Conservation (phyloP, 1,284 basidiomycete genomes). For the Cutaneotrichosporon sp. region DNA sequence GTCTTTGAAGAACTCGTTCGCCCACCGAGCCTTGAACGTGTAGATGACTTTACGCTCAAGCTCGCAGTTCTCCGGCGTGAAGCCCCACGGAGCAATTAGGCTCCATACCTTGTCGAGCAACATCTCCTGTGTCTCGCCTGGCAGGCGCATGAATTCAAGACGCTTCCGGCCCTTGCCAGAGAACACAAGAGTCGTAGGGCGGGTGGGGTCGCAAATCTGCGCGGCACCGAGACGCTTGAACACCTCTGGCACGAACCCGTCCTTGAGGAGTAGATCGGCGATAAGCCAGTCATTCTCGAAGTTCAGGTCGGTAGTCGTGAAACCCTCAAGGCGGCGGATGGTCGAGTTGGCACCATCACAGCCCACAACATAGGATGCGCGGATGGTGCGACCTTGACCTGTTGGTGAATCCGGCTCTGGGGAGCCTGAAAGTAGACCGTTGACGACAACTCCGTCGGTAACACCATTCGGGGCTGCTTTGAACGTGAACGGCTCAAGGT, state of each 20-base stretch:
- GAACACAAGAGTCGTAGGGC: constrained; percentile 27
- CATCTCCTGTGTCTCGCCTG: constrained; percentile 18
- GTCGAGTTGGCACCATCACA: constrained; percentile 32
- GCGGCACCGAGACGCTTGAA: constrained; percentile 9
- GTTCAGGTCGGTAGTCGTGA: constrained; percentile 21
- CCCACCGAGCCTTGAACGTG: constrained; percentile 30
- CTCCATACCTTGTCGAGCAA: constrained; percentile 22
- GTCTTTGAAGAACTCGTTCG: constrained; percentile 24
- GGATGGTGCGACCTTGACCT: constrained; percentile 2
- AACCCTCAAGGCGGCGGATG: constrained; percentile 20
- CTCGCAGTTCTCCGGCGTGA: constrained; percentile 22
- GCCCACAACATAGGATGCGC: constrained; percentile 25
- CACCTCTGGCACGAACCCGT: constrained; percentile 16
- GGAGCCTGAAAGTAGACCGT: constrained; percentile 7
- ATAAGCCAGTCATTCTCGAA: constrained; percentile 33
- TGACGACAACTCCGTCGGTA: constrained; percentile 8
- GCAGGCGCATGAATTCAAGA: constrained; percentile 30
- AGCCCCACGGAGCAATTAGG: constrained; percentile 22
- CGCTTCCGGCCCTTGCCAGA: constrained; percentile 24
- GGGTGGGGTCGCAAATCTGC: constrained; percentile 29
- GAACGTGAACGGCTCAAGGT: constrained; percentile 6
- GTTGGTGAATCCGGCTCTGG: background rate
- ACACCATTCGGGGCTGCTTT: background rate
- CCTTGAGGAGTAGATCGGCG: constrained; percentile 20
- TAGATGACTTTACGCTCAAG: constrained; percentile 32